These are phyloP conservation scores for Aspergillus baeticus DNA, from an alignment of 495 filamentous ascomycete genomes.

Conservation along the genomic window DNA sequence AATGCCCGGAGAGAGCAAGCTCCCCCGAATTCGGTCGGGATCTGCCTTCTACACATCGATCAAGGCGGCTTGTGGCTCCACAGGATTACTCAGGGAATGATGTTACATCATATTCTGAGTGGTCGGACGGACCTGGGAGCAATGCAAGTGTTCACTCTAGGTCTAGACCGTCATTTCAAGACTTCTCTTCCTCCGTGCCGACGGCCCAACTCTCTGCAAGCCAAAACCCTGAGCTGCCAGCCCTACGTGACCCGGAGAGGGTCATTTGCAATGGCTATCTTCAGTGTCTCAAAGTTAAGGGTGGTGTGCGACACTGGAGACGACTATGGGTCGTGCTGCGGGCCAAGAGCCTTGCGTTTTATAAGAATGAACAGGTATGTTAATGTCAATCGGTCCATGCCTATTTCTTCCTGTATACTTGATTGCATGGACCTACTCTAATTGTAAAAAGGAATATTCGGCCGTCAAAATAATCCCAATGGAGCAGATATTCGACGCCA, in stretches of 20 bases:
- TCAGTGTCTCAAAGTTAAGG: constrained; percentile 77
- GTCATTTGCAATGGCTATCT: constrained; percentile 93
- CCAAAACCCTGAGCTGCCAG: constrained; percentile 53
- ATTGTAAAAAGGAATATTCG: constrained; percentile 64
- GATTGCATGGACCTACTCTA: neutral
- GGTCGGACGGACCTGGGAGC: constrained; percentile 65
- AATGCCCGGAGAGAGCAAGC: constrained; percentile 35
- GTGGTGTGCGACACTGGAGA: constrained; percentile 93
- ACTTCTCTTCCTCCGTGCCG: constrained; percentile 29
- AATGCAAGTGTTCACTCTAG: constrained; percentile 23
- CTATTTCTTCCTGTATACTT: neutral
- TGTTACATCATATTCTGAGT: constrained; percentile 82
- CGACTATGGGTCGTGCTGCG: constrained; percentile 91
- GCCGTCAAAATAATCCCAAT: constrained; percentile 80
- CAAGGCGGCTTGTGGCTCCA: constrained; percentile 46
- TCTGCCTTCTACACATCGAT: constrained; percentile 25
- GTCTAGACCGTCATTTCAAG: constrained; percentile 36
- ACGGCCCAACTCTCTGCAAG: constrained; percentile 36
- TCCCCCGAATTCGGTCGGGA: constrained; percentile 43
- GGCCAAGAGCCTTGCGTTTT: constrained; percentile 80
- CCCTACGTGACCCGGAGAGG: constrained; percentile 63
- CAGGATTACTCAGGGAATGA: constrained; percentile 89
- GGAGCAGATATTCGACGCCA: constrained; percentile 79
- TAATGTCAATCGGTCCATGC: neutral
- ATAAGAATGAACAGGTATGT: constrained; percentile 78